phyloP scores from a whole-genome alignment of 306 rosid genomes.

The Lupinus albus region DNA sequence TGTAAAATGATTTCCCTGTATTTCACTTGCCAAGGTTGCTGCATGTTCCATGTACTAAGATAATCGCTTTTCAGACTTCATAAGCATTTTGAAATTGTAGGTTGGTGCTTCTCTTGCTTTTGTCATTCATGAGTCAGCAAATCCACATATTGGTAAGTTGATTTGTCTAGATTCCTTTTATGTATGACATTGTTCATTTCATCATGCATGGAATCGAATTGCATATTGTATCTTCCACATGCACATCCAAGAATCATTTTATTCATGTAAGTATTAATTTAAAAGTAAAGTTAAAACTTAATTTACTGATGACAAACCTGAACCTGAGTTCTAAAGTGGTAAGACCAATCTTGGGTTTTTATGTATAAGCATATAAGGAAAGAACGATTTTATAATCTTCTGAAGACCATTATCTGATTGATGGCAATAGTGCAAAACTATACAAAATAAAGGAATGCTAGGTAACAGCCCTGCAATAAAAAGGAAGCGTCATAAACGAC shows the following conservation, averaged over 20 bases:
- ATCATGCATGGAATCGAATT: conserved; percentile 22
- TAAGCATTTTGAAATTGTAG: conserved; percentile 51
- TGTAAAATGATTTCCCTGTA: conserved; percentile 23
- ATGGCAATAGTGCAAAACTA: neutral
- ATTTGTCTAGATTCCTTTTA: conserved; percentile 29
- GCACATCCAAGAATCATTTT: neutral
- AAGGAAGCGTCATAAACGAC: neutral
- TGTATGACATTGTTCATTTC: neutral
- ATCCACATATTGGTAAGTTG: conserved; percentile 91
- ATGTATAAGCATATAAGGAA: conserved; percentile 2
- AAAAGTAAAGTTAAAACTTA: conserved; percentile 1
- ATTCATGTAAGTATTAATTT: conserved; percentile 8
- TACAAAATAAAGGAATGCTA: neutral
- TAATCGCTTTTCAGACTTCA: conserved; percentile 21
- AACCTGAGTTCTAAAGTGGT: conserved; percentile 14
- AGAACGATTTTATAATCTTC: neutral
- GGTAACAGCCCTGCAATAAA: neutral
- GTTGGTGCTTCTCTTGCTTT: conserved; percentile 93
- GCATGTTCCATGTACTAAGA: conserved; percentile 27
- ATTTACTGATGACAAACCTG: neutral
- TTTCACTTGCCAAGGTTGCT: conserved; percentile 18
- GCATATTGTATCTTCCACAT: conserved; percentile 6
- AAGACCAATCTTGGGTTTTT: neutral
- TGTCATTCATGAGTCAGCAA: conserved; percentile 96
- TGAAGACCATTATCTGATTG: neutral